Evolutionary conservation across 371 early-diverging fungal genomes (phyloP).

Genomic region (Circinella minor): DNA sequence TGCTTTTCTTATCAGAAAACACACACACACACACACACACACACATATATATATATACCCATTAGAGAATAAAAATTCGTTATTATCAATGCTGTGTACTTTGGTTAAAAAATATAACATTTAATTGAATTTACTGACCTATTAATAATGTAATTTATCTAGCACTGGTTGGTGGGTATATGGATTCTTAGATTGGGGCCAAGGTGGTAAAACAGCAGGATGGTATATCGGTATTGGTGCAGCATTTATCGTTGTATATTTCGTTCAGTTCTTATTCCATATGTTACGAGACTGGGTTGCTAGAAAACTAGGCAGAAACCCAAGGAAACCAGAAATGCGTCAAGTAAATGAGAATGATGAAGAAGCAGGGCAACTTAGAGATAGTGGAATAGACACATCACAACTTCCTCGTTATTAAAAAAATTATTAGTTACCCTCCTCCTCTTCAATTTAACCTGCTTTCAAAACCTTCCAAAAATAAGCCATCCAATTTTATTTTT

Average conservation of each 20-base stretch:
- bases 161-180: constrained; percentile 51
- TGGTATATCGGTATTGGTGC: constrained; percentile 50
- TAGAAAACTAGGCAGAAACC: constrained; percentile 14
- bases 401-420: neutral
- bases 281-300: constrained; percentile 33
- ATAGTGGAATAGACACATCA: neutral
- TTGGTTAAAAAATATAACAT: no score
- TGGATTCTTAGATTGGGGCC: constrained; percentile 57
- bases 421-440: no score
- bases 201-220: constrained; percentile 43
- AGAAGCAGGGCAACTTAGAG: neutral
- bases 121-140: no score
- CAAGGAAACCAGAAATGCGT: neutral
- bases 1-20: no score
- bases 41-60: no score
- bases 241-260: constrained; percentile 39
- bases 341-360: neutral
- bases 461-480: no score
- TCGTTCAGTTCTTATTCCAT: constrained; percentile 43
- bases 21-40: no score
- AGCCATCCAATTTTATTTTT: no score
- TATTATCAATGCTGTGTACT: no score
- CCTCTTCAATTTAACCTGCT: no score
- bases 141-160: neutral
- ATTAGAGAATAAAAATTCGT: no score